These are phyloP conservation scores for Pseudocercospora eumusae DNA, from an alignment of 2,329 filamentous ascomycete species.

Conservation along the genomic window DNA sequence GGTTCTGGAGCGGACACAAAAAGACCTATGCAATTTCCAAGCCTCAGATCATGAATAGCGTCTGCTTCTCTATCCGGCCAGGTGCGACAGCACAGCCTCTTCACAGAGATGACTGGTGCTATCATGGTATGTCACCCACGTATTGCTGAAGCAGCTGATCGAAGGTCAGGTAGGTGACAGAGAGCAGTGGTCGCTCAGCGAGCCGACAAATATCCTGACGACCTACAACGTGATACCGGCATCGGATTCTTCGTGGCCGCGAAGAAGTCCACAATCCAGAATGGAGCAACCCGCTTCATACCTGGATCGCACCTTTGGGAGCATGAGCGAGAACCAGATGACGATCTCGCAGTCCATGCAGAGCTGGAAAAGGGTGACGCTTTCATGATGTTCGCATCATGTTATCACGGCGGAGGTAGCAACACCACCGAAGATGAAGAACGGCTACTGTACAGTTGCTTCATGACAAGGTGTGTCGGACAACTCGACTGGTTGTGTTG, in stretches of 20 bases:
- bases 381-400: conserved; percentile 42
- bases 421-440: conserved; percentile 41
- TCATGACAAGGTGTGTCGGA: conserved; percentile 31
- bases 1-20: conserved; percentile 17
- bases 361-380: conserved; percentile 41
- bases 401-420: conserved; percentile 41
- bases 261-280: conserved; percentile 36
- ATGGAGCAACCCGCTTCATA: conserved; percentile 44
- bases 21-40: conserved; percentile 13
- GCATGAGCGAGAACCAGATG: conserved; percentile 26
- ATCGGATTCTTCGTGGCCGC: conserved; percentile 43
- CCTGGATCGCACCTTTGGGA: conserved; percentile 44
- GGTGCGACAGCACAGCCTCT: conserved; percentile 36
- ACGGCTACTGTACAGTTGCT: conserved; percentile 40
- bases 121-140: conserved; percentile 25
- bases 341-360: conserved; percentile 34
- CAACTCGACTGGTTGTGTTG: background rate
- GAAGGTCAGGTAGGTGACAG: background rate
- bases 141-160: too few relatives aligned
- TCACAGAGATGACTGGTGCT: conserved; percentile 38
- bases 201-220: conserved; percentile 17
- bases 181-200: conserved; percentile 18
- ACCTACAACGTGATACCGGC: conserved; percentile 32
- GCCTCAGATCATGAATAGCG: conserved; percentile 36
- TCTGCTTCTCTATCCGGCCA: conserved; percentile 33